Percentiles rank a stretch among this genome's conserved stretches.
Evolutionary conservation across 768 basidiomycete species (phyloP).

Genomic region (Baorangia bicolor): DNA sequence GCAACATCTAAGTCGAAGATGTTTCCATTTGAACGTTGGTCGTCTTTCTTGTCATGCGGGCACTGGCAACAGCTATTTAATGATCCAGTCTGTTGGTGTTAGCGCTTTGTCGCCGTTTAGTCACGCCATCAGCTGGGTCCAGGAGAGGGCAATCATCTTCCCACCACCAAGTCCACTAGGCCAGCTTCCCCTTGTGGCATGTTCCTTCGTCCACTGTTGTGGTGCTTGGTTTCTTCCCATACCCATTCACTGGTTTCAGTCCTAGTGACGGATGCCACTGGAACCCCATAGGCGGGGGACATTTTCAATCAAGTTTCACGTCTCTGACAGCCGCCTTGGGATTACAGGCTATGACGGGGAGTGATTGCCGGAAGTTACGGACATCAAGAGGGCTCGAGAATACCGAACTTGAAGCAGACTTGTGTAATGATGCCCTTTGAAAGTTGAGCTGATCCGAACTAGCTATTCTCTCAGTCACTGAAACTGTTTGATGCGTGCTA

Average conservation of each 20-base stretch:
- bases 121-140: background rate
- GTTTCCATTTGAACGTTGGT: background rate
- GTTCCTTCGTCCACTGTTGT: background rate
- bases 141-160: background rate
- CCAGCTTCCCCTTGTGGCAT: background rate
- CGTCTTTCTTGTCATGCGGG: background rate
- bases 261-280: background rate
- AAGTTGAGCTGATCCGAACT: no score
- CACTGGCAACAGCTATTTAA: background rate
- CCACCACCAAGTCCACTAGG: background rate
- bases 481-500: no score
- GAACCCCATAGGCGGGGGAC: background rate
- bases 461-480: no score
- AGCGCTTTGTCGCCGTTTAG: background rate
- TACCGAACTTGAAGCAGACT: no score
- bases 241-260: background rate
- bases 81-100: background rate
- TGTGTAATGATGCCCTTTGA: no score
- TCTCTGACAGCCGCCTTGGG: background rate
- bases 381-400: no score
- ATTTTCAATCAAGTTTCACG: background rate
- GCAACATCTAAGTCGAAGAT: background rate
- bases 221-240: background rate
- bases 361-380: no score
- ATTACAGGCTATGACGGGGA: background rate